phyloP scores from a whole-genome alignment of 2,329 filamentous ascomycete species.

The Ophiostoma quercus region DNA sequence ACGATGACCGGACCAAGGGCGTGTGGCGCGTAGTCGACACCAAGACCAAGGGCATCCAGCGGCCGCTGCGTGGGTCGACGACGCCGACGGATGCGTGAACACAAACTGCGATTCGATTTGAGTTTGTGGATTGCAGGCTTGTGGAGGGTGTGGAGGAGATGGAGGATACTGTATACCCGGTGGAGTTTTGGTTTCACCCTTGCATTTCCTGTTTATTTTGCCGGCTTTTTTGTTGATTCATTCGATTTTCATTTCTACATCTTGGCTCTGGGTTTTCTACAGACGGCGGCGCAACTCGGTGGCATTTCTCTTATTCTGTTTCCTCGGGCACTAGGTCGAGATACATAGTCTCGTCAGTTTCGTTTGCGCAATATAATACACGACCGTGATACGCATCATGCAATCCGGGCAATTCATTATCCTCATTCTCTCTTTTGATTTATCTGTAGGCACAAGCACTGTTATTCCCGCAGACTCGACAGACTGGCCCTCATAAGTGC shows the following conservation, averaged over 20 bases:
- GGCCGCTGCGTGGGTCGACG: conserved; percentile 34
- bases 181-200: neutral
- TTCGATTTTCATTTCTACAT: too few species aligned
- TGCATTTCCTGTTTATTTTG: too few species aligned
- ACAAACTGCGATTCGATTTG: neutral
- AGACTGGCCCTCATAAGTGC: neutral
- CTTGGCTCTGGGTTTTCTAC: too few species aligned
- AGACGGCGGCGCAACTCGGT: too few species aligned
- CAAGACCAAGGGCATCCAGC: conserved; percentile 28
- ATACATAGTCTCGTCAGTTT: neutral
- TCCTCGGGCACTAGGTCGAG: neutral
- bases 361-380: neutral
- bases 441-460: neutral
- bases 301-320: neutral
- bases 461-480: neutral
- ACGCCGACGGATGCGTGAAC: conserved; percentile 31
- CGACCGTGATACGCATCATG: neutral
- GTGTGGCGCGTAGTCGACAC: conserved; percentile 37
- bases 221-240: neutral
- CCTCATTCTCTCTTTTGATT: neutral
- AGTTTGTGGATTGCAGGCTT: neutral
- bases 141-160: neutral
- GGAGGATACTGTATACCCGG: conserved; percentile 6
- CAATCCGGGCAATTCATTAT: neutral
- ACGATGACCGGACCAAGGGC: conserved; percentile 37